Base-by-base conservation (phyloP, 441 rosid genomes). In the Syzygium malaccense region DNA sequence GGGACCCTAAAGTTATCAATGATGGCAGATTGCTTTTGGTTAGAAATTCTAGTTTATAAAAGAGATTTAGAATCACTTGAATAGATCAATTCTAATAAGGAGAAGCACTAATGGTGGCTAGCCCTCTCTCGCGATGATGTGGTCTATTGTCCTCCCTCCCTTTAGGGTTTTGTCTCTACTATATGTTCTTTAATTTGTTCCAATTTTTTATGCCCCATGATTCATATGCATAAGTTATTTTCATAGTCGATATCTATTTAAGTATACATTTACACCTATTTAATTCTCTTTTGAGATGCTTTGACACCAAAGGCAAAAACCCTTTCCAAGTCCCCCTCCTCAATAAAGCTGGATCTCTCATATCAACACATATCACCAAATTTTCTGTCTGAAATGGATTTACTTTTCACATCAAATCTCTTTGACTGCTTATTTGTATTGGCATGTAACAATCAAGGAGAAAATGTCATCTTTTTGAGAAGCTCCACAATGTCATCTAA, bases 1-100 rank as follows among this genome's bases (percentile, higher is more conserved):
- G 89, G 89, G 86, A 87, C 89, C 86, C 89, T 78, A 55, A 87
- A 79, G 86, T 79, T 80, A 79, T 55, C 86, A 45, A 80, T 57
- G 86, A 87, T 87, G 14, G 56, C 75, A 48, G 30, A 41, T 45
- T 87, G 55, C n/a, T 87, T 48, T 79, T 75, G 68, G 79, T 26
- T 14, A 28, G 66, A 64, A 87, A 87, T 87, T 87, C 32, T 80
- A 78, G 78, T 30, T 78, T 13, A 33, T 78, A 14, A 48, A 78
- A 55, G 33, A 32, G 80, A 26, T 49, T 55, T 86, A 45, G 57
- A 15, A 28, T 55, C 55, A 45, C 32, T n/a, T 17, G 51, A 58
- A 45, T 45, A 45, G 18, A 26, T 9, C 25, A 85, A 85, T 55
- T 32, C 66, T 45, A 30, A 85, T 48, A 55, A 55, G 57, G 45